phyloP scores from a whole-genome alignment of 2,329 filamentous ascomycete genomes.

The Dactylonectria estremocensis region DNA sequence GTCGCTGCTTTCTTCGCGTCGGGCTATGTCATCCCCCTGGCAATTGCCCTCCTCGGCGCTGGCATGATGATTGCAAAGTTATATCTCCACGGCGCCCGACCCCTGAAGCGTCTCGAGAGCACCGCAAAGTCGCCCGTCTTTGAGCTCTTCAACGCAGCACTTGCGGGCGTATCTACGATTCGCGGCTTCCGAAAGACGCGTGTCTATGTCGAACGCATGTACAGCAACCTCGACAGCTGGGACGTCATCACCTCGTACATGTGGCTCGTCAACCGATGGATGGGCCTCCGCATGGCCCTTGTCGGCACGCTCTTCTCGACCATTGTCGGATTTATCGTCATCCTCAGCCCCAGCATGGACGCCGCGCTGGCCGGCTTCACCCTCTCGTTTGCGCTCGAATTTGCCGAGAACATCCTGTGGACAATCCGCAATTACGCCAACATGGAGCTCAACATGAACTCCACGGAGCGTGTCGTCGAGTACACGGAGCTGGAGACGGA shows the following conservation, averaged over 20 bases:
- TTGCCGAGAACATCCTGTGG: conserved; percentile 75
- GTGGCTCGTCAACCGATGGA: conserved; percentile 84
- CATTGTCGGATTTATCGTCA: conserved; percentile 75
- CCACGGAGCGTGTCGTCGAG: conserved; percentile 82
- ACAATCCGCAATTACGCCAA: conserved; percentile 78
- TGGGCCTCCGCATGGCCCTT: conserved; percentile 79
- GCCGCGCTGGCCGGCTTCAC: conserved; percentile 83
- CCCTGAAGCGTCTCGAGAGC: conserved; percentile 84
- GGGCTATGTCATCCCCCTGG: conserved; percentile 74
- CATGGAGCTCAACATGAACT: conserved; percentile 85
- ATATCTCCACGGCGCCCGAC: conserved; percentile 80
- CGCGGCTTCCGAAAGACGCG: conserved; percentile 80
- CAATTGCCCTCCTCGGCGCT: conserved; percentile 69
- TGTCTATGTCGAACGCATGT: conserved; percentile 80
- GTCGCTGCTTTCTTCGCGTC: conserved; percentile 79
- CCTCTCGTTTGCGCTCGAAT: conserved; percentile 80
- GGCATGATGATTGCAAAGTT: conserved; percentile 71
- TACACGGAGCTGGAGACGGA: conserved; percentile 80
- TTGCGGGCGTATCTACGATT: conserved; percentile 82
- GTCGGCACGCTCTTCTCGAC: conserved; percentile 79
- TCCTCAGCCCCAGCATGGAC: conserved; percentile 73
- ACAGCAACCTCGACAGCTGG: conserved; percentile 77
- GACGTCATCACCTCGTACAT: conserved; percentile 76
- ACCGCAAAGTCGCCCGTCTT: conserved; percentile 85
- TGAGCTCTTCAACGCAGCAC: conserved; percentile 82